Evolutionary conservation across 306 rosid genomes (phyloP), one percentile per base, ranked within the genome.

Genomic region (Sechiopsis laciniata): DNA sequence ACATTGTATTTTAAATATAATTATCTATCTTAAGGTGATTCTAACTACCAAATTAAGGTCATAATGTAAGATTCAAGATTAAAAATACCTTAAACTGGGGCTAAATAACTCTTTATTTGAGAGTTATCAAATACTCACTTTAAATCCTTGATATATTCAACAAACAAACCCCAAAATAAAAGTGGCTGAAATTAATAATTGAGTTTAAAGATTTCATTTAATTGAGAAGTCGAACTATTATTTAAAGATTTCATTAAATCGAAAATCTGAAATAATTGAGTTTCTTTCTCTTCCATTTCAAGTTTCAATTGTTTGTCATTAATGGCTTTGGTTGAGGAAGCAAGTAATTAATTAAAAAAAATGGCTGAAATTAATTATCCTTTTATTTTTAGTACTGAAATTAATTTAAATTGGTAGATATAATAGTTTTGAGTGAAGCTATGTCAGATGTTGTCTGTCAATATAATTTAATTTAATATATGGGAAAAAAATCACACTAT

Each of bases 361-460:
- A 19, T 20, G 9, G 54, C 10, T 65, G 54, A 42, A 65, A 65
- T 65, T 65, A 17, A 65, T 65, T 64, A 65, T 57, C 8, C 12
- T 21, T 5, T 21, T 0, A 3, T 21, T 2, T 21, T 5, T 51
- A 51, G 2, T 12, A 8, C 15, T 6, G 72, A 45, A 67, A 3
- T 68, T 50, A 21, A 68, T 26, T 68, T 68, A 48, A 13, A 13
- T 22, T 7, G 20, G 3, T 12, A 68, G 20, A 46, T 22, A 12
- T 22, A 12, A 68, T 68, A 48, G n/a, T 48, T 68, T 68, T 45
- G 10, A 13, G 19, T 48, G 73, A 21, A 48, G 7, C 19, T 2
- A 22, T 68, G 73, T 48, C 73, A 67, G 57, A 68, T 46, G 46
- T 17, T 66, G 55, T 45, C 72, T 45, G 4, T 42, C 11, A n/a